Conservation (phyloP, 306 rosid species). For the Quercus variabilis region DNA sequence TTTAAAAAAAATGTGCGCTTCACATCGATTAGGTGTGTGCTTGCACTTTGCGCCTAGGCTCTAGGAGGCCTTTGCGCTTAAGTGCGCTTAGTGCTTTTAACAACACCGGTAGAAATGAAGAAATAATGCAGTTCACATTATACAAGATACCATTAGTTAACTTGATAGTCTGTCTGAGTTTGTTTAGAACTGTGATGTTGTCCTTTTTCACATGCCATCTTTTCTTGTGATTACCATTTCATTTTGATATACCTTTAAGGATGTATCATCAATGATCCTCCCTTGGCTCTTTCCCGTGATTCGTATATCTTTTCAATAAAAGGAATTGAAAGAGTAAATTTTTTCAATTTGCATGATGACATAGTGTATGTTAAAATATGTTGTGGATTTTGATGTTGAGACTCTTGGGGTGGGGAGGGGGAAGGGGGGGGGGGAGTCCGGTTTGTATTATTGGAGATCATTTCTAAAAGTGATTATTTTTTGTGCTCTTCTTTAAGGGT, state of each 20-base stretch:
- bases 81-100: too few relatives aligned
- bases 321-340: not conserved
- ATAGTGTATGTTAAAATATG: not conserved
- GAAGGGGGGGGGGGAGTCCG: fast-evolving
- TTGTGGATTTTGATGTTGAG: not conserved
- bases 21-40: fast-evolving
- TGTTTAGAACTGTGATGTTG: constrained; percentile 9
- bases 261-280: not conserved
- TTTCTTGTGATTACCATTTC: not conserved
- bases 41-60: too few relatives aligned
- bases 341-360: not conserved
- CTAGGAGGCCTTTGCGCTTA: too few relatives aligned
- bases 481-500: not conserved
- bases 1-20: too few relatives aligned
- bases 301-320: not conserved
- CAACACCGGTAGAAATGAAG: not conserved
- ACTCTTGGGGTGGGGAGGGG: not conserved
- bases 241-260: not conserved
- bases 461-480: not conserved
- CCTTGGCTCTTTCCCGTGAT: too few relatives aligned
- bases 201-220: not conserved
- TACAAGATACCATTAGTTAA: constrained; percentile 11
- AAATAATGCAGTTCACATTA: not conserved
- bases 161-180: constrained; percentile 14
- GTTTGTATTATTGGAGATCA: not conserved